Evolutionary conservation across 176 grass and related monocot genomes (phyloP), one percentile per base, ranked within the genome.

Genomic region (Avena sativa): DNA sequence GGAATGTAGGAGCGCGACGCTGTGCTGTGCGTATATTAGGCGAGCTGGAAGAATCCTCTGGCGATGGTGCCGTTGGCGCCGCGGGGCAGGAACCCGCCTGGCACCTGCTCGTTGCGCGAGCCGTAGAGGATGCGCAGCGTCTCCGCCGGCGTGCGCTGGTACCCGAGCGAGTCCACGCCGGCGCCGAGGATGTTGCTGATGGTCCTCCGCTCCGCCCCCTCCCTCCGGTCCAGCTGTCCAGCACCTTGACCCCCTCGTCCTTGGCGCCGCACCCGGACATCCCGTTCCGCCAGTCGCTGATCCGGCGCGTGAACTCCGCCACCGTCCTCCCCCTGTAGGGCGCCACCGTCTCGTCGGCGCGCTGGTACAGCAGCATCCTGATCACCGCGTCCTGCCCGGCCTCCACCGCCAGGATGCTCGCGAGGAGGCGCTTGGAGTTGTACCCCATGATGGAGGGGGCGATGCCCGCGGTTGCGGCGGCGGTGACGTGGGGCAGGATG

Each of bases 301-400:
- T 88, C 43, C 83, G 53, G 0, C 64, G 64, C 0, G 95, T 98
- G 85, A 95, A 98, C 38, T 95, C 83, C 0, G 91, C 91, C 9
- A 98, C 95, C 0, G 95, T 98, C 12, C 73, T 66, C 2, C 92
- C 88, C 79, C 17, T 43, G 87, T 95, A 98, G 21, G 95, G 91
- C 1, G 70, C 12, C 2, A 98, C 93, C 0, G 58, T 14, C 74
- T 95, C 91, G 19, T 92, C 46, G 16, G 83, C 81, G 64, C 79
- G 89, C 84, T 93, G 87, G 85, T 95, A 98, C 49, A 98, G 91
- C 64, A 95, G 59, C 3, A 94, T 21, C 59, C 95, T 77, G 83
- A 98, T 92, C 30, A 98, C 91, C 8, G 93, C 89, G 47, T 98
- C 95, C 82, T 95, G 89, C 6, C 95, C 95, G 19, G 95, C 74